phyloP scores from a whole-genome alignment of 257 asterid genomes.

The Nicotiana tabacum region DNA sequence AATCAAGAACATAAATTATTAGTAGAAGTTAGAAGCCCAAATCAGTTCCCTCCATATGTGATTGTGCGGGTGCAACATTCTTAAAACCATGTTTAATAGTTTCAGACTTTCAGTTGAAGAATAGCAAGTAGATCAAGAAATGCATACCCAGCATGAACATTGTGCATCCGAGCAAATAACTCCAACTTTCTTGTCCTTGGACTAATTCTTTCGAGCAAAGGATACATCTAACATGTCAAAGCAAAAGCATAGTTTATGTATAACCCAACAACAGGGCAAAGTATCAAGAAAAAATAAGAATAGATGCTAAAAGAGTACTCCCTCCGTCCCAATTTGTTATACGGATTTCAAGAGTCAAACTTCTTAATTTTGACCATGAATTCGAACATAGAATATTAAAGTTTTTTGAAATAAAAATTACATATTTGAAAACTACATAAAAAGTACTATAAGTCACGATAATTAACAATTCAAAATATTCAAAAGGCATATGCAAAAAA shows the following conservation, averaged over 20 bases:
- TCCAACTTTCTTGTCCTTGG: slow-evolving; percentile 97
- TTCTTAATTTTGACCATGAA: no score
- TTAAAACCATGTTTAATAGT: not conserved
- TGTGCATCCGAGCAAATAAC: slow-evolving; percentile 95
- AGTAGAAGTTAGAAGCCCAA: not conserved
- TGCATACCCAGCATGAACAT: slow-evolving; percentile 82
- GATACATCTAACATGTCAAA: slow-evolving; percentile 58
- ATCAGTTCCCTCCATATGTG: not conserved
- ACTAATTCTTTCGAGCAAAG: slow-evolving; percentile 93
- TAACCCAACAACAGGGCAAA: not conserved
- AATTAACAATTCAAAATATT: no score
- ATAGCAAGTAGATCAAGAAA: slow-evolving; percentile 17
- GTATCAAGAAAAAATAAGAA: not conserved
- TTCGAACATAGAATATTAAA: no score
- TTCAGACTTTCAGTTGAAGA: not conserved
- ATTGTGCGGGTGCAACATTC: not conserved
- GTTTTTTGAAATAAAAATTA: no score
- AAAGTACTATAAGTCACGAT: no score
- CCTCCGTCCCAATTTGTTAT: no score
- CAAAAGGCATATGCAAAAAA: no score
- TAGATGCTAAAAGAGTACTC: not conserved
- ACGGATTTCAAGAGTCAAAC: no score
- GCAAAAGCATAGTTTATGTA: slow-evolving; percentile 4
- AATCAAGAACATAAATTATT: not conserved
- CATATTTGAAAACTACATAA: no score